Base-by-base conservation (phyloP, 1,139 yeast genomes). In the Kodamaea sp. region DNA sequence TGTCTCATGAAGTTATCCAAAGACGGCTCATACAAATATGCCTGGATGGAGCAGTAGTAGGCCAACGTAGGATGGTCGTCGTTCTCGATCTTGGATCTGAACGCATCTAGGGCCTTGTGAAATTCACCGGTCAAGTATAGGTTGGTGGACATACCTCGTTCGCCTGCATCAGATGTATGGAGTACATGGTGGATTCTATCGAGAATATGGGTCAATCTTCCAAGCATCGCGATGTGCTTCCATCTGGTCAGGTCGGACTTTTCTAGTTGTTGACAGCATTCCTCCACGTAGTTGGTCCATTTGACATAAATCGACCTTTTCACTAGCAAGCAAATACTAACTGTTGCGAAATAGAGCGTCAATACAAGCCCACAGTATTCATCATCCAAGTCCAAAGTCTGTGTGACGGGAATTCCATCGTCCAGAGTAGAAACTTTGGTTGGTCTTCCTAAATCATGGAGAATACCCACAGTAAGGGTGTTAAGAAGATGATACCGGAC, bases 401-500 rank as follows among this genome's bases (percentile, higher is more conserved):
- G n/a, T n/a, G n/a, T n/a, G n/a, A n/a, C n/a, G n/a, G n/a, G n/a
- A n/a, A n/a, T n/a, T 29, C 70, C 58, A 41, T 68, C 63, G 39
- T 73, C 78, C 8, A 61, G 14, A 22, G 30, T 26, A 24, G 12
- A 7, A 5, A 9, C 11, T 15, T 14, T 11, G 12, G 4, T 6
- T 11, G 23, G 15, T n/a, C 4, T 2, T 0, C 95, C 95, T 39
- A 88, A 58, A 53, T 89, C 96, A 44, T 79, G 83, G 2, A 85
- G 73, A 59, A 89, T 65, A 3, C 83, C 70, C n/a, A 83, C 78
- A 32, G 89, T 77, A 19, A 86, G 62, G 7, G 78, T 69, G 37
- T 81, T 78, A 44, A 86, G 69, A 37, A 87, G 61, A 53, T 86
- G 94, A 45, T 82, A 81, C 34, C 95, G 75, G 40, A 94, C 76